phyloP scores from a whole-genome alignment of 2,329 filamentous ascomycete species.

The Fusarium hainanense region DNA sequence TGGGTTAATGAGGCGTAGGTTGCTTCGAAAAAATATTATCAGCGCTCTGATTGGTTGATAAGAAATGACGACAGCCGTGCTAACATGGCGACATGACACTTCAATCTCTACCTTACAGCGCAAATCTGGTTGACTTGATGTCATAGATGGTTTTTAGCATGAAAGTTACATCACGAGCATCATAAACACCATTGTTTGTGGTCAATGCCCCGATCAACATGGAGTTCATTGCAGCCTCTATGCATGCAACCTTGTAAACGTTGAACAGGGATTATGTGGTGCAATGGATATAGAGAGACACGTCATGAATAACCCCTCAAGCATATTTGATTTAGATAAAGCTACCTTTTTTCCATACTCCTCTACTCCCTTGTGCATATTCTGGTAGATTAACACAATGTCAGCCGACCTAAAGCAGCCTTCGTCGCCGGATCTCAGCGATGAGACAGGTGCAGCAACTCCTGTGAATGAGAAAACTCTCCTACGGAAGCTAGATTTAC shows the following conservation, averaged over 20 bases:
- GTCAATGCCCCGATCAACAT: background rate
- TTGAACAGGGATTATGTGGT: slow-evolving; percentile 24
- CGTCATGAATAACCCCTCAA: background rate
- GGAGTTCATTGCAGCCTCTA: background rate
- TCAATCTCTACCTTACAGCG: background rate
- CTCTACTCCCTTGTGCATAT: rapidly evolving
- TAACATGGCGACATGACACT: slow-evolving; percentile 28
- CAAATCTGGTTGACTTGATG: slow-evolving; percentile 1
- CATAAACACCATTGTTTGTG: background rate
- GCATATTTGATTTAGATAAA: background rate
- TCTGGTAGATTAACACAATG: background rate
- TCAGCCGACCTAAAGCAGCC: slow-evolving; percentile 2
- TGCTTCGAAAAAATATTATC: background rate
- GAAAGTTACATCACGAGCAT: background rate
- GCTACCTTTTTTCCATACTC: rapidly evolving
- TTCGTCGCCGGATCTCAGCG: slow-evolving; percentile 33
- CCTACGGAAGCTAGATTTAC: slow-evolving; percentile 66
- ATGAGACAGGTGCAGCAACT: slow-evolving; percentile 20
- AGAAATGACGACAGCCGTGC: slow-evolving; percentile 24
- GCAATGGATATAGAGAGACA: slow-evolving; percentile 4
- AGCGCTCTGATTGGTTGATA: background rate
- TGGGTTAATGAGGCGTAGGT: background rate
- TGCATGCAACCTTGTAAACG: background rate
- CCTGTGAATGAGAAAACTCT: slow-evolving; percentile 66
- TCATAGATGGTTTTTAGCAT: background rate